Base-by-base conservation (phyloP, 2,329 filamentous ascomycete genomes). In the Sporothrix curviconia region DNA sequence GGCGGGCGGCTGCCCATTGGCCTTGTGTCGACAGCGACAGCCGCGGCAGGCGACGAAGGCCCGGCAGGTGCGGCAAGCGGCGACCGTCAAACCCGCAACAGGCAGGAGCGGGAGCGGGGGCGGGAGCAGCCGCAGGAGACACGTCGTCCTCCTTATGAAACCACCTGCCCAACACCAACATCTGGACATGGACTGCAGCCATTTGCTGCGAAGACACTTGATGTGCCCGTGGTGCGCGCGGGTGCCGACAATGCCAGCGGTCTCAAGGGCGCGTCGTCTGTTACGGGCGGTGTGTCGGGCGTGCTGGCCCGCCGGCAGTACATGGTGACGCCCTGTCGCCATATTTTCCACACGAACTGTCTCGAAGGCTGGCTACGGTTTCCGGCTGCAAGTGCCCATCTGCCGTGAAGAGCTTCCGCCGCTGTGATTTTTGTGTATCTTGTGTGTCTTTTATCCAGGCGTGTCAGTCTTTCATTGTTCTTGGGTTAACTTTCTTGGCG, bases 261-360 rank as follows among this genome's bases (percentile, higher is more conserved):
- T 5, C 28, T 11, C 28, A 32, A 32, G 28, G 49, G 49, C 15
- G 49, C 25, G 14, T 51, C 34, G 1, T 40, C 49, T 8, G 36
- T 51, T 4, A 22, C 69, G 0, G 77, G 78, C 44, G 80, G 82
- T 32, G 79, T 85, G 58, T 75, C 83, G 0, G 85, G 85, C 30
- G 82, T 96, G 56, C 78, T 97, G 64, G 88, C 89, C 32, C 78
- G 92, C 60, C 82, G 92, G 51, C 79, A 82, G 64, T 97, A 97
- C 73, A 99, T 99, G 94, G 90, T 97, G 22, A 99, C 94, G 58
- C 94, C 94, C 49, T 99, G 94, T 71, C 78, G 92, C 56, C 94
- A 99, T 74, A 91, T 97, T 50, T 99, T 99, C 70, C 94, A 99
- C 69, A 94, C 86, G 57, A 77, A 80, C 32, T 99, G 94, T 71